A percentile compares a stretch with the other conserved stretches of the same genome.
Conservation (phyloP, 1,139 yeast species). For the Kodamaea derodonti region DNA sequence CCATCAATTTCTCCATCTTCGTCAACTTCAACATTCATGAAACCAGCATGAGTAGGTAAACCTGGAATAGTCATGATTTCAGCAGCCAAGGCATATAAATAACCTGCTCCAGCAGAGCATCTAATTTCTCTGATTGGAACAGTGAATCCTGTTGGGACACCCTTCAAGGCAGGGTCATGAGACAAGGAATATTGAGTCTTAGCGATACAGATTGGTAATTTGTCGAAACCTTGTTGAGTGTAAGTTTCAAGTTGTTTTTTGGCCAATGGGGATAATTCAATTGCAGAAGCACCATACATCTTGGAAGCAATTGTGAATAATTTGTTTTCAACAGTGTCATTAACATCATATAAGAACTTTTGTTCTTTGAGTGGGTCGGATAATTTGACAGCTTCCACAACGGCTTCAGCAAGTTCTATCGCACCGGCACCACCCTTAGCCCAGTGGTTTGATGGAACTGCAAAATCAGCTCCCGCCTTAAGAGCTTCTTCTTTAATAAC, state of each 20-base stretch:
- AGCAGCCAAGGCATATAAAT: slow-evolving; percentile 76
- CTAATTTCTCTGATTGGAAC: slow-evolving; percentile 79
- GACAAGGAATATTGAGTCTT: slow-evolving; percentile 81
- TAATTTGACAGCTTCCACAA: slow-evolving; percentile 51
- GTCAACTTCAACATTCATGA: slow-evolving; percentile 78
- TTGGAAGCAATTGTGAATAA: slow-evolving; percentile 61
- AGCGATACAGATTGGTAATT: slow-evolving; percentile 77
- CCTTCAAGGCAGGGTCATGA: slow-evolving; percentile 77
- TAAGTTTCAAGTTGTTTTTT: slow-evolving; percentile 62
- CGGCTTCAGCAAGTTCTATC: slow-evolving; percentile 63
- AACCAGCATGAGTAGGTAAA: slow-evolving; percentile 76
- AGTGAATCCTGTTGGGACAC: slow-evolving; percentile 75
- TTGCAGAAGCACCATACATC: slow-evolving; percentile 72
- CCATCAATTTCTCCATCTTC: slow-evolving; percentile 81
- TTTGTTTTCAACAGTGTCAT: slow-evolving; percentile 61
- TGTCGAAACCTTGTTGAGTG: slow-evolving; percentile 66
- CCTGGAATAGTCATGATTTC: slow-evolving; percentile 86
- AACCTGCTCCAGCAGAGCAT: slow-evolving; percentile 81
- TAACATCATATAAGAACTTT: slow-evolving; percentile 57
- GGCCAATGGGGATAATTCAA: slow-evolving; percentile 66
- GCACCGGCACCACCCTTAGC: slow-evolving; percentile 80
- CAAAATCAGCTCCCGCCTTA: slow-evolving; percentile 72
- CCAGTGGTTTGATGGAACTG: slow-evolving; percentile 77
- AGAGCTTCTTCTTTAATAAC: slow-evolving; percentile 60
- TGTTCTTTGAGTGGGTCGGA: slow-evolving; percentile 33